These are phyloP conservation scores for Umbelopsis sp. DNA, from an alignment of 192 early-diverging fungal species.

Conservation along the genomic window DNA sequence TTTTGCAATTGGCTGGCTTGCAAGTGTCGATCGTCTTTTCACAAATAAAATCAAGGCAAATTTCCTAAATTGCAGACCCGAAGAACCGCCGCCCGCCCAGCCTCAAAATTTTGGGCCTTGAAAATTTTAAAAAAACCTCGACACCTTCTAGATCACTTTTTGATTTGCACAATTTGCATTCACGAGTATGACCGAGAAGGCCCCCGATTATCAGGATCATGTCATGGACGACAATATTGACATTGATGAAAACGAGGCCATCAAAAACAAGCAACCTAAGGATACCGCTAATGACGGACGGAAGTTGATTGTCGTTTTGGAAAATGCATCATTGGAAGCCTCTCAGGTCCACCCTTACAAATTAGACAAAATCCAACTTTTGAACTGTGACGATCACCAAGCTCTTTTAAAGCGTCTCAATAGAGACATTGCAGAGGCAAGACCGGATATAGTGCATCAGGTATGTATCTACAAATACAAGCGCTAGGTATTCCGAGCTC, in stretches of 20 bases:
- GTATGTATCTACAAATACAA: conserved; percentile 36
- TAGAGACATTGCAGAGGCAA: conserved; percentile 73
- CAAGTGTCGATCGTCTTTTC: no score
- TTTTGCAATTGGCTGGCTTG: no score
- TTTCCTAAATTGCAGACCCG: no score
- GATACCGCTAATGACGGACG: conserved; percentile 23
- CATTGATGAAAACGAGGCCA: conserved; percentile 3
- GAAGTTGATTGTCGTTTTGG: conserved; percentile 89
- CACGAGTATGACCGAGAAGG: conserved; percentile 5
- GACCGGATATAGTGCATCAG: conserved; percentile 98
- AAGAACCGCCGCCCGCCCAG: no score
- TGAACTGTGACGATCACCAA: conserved; percentile 98
- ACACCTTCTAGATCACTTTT: background rate
- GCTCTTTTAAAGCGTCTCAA: conserved; percentile 81
- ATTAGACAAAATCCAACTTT: conserved; percentile 79
- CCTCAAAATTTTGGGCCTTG: no score
- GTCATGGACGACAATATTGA: conserved; percentile 8
- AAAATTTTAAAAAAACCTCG: no score
- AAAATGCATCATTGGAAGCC: conserved; percentile 87
- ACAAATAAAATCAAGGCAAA: no score
- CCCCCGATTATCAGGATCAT: background rate
- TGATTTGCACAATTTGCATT: background rate
- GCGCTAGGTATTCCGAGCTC: background rate
- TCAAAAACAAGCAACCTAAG: background rate
- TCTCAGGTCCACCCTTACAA: conserved; percentile 77